Evolutionary conservation across 139 green algal genomes (phyloP).

Genomic region (Desmodesmus armatus): DNA sequence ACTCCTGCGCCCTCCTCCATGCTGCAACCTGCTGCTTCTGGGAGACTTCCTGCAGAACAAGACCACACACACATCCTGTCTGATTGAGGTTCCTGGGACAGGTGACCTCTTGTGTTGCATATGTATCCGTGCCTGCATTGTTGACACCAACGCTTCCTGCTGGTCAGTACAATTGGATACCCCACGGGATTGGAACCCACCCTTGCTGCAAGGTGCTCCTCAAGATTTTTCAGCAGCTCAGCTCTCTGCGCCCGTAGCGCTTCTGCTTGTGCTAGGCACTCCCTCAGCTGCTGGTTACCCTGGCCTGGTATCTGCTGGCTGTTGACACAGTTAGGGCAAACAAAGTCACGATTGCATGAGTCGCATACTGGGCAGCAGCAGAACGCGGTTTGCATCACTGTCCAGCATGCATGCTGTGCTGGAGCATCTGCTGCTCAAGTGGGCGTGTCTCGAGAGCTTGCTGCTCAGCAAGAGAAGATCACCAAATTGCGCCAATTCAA

Average conservation of each 20-base stretch:
- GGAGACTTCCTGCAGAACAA: neutral
- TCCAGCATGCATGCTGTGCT: neutral
- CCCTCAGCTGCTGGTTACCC: neutral
- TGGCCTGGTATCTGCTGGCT: slow-evolving; percentile 7
- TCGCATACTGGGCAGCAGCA: slow-evolving; percentile 15
- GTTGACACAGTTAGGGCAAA: slow-evolving; percentile 33
- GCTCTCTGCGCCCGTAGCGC: slow-evolving; percentile 15
- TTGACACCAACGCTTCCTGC: neutral
- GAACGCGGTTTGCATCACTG: neutral
- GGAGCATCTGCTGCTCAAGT: neutral
- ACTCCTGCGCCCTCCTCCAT: slow-evolving; percentile 19
- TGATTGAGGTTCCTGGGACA: too few species aligned
- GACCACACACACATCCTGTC: neutral
- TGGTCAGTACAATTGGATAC: neutral
- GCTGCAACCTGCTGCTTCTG: slow-evolving; percentile 20
- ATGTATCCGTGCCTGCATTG: neutral
- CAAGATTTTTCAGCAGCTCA: slow-evolving; percentile 24
- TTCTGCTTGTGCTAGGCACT: too few species aligned
- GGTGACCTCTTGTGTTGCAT: neutral
- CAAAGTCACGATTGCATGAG: slow-evolving; percentile 25
- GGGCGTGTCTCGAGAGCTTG: neutral
- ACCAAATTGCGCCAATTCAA: neutral
- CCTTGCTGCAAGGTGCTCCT: neutral
- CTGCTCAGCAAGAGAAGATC: neutral
- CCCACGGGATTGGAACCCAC: neutral